Base-by-base conservation (phyloP, 208 protist genomes). In the Porcisia hertigi region DNA sequence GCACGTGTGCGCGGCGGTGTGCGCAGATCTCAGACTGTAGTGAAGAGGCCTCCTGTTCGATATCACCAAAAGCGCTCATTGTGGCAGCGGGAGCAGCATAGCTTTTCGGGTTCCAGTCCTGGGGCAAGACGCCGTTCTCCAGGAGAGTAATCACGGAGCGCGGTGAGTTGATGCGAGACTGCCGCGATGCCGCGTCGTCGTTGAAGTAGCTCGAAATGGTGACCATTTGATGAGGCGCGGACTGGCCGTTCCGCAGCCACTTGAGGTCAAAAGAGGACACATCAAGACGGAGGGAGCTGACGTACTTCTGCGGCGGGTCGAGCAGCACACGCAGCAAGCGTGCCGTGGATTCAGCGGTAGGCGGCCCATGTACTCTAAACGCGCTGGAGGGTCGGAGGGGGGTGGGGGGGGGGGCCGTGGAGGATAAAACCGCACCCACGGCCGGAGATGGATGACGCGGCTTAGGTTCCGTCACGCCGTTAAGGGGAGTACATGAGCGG, bases 141-240 rank as follows among this genome's bases (percentile, higher is more conserved):
- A 97, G 73, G 45, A 94, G 41, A 60, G 93, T 86, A 39, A 97
- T 72, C 54, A 78, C 88, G 54, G 94, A 96, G 36, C 94, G 94
- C 2, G 94, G 94, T 18, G 94, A 97, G 81, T 86, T 96, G 53
- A 97, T 63, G 73, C 67, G 53, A 36, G 54, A 39, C 71, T n/a
- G 53, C 20, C 23, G 18, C 47, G 45, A 63, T 58, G 45, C 41
- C 6, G 53, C 16, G 5, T 59, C 57, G 43, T 70, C 78, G 52
- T 16, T 73, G 41, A 53, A 63, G 71, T 62, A 69, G 58, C 67
- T 75, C 9, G 47, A 36, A 53, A 85, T 39, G 30, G 55, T 79
- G 9, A 63, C 74, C 11, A 94, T 69, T 45, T 64, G 62, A 6
- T 49, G 64, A 3, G 92, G 92, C 9, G 69, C 75, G 3, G 59